Base-by-base conservation (phyloP, 2,329 filamentous ascomycete genomes). In the Neurospora sp. region DNA sequence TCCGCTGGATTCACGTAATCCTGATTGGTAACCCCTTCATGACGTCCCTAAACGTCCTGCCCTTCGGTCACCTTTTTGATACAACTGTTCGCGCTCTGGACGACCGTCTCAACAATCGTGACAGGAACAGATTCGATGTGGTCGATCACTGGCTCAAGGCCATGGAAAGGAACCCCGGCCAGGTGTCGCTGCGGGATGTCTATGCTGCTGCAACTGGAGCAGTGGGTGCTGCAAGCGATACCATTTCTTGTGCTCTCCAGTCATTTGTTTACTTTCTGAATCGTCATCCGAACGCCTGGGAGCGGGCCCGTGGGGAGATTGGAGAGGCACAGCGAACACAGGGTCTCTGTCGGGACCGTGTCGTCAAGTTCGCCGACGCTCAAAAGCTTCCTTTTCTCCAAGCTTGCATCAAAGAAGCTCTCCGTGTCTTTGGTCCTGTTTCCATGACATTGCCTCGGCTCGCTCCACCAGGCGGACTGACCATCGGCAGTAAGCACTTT, bases 381-480 rank as follows among this genome's bases (percentile, higher is more conserved):
- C 76, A 77, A 70, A 72, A 72, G 38, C 72, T 80, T 10, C 74
- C 75, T 3, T 80, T 77, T 69, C 72, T 80, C 23, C 75, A 77
- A 58, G 78, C 78, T 19, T 79, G 78, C 68, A 77, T 80, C 70
- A 77, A 78, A 71, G 78, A 80, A 69, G 72, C 75, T 2, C 70
- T 80, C 15, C 72, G 78, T 10, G 69, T 79, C 40, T 76, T 77
- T 67, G 70, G 71, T 0, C 77, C 78, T 0, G 74, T 72, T 11
- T 73, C 77, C 0, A 75, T 78, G 70, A 74, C 75, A 4, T 71
- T 79, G 40, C 75, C 76, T 17, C 74, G 78, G 6, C 72, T 76
- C 17, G 78, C 74, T 1, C 71, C 74, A 3, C 38, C 69, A n/a
- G 75, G 70, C 3, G 78, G 78, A 2, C 42, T 77, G 11, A 72